These are phyloP conservation scores for Lipomyces japonicus DNA, from an alignment of 805 yeast genomes.

Conservation along the genomic window DNA sequence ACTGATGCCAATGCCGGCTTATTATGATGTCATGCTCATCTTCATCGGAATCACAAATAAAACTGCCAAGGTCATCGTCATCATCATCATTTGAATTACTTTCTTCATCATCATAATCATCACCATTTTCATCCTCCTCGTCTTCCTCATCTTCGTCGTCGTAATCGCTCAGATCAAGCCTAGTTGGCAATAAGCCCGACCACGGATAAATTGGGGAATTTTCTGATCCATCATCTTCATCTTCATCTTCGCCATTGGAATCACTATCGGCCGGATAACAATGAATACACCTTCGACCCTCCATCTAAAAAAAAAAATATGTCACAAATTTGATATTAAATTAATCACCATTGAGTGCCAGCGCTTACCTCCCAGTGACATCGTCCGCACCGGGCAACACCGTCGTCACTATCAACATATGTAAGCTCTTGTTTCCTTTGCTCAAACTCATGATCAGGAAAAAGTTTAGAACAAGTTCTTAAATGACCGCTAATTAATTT, in stretches of 20 bases:
- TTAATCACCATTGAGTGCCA: background rate
- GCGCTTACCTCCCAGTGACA: conserved; percentile 63
- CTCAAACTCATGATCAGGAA: conserved; percentile 49
- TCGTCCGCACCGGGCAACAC: conserved; percentile 60
- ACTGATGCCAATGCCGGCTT: too few species aligned
- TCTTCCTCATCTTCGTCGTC: conserved; percentile 1
- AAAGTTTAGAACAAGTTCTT: conserved; percentile 1
- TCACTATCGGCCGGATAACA: conserved; percentile 2
- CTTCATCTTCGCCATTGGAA: conserved; percentile 12
- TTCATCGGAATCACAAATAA: too few species aligned
- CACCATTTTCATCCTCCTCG: background rate
- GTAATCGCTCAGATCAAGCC: background rate
- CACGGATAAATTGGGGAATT: background rate
- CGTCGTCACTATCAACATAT: conserved; percentile 55
- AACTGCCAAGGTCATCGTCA: too few species aligned
- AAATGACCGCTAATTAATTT: too few species aligned
- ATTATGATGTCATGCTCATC: too few species aligned
- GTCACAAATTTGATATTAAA: conserved; percentile 41
- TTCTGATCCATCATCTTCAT: conserved; percentile 5
- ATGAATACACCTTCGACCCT: conserved; percentile 7
- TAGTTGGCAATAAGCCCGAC: background rate
- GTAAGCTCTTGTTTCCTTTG: conserved; percentile 39
- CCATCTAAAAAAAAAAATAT: conserved; percentile 36
- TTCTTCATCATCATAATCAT: conserved; percentile 10
- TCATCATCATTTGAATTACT: conserved; percentile 9